Conservation (phyloP, 768 basidiomycete species). For the Suillus placidus region DNA sequence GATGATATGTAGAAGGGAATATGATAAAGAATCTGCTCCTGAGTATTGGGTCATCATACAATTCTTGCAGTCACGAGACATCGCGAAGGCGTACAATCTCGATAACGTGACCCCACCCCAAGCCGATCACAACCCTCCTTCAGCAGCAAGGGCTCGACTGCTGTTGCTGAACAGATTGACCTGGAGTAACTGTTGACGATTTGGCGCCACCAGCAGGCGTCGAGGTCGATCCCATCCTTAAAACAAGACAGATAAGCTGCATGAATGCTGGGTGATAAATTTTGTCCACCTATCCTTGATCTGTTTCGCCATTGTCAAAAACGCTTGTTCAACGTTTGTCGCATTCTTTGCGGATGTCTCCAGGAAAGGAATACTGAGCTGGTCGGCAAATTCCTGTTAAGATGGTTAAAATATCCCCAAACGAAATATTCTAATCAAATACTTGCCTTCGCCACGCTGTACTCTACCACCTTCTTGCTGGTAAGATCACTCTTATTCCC, state of each 20-base stretch:
- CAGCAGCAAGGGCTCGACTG: slow-evolving; percentile 80
- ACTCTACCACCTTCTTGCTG: slow-evolving; percentile 94
- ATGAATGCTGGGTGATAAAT: neutral
- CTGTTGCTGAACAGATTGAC: slow-evolving; percentile 81
- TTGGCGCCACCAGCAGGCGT: slow-evolving; percentile 76
- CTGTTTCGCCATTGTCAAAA: slow-evolving; percentile 98
- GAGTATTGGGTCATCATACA: slow-evolving; percentile 27
- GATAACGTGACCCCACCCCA: slow-evolving; percentile 19
- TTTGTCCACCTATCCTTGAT: slow-evolving; percentile 81
- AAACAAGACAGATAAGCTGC: slow-evolving; percentile 5
- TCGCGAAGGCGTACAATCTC: slow-evolving; percentile 20
- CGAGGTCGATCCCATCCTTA: slow-evolving; percentile 83
- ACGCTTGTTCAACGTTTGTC: slow-evolving; percentile 98
- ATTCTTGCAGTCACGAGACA: slow-evolving; percentile 30
- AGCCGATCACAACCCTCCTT: slow-evolving; percentile 30
- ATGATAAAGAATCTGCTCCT: slow-evolving; percentile 37
- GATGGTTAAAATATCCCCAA: slow-evolving; percentile 13
- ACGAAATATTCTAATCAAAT: neutral
- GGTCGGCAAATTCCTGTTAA: slow-evolving; percentile 88
- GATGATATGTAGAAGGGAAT: slow-evolving; percentile 27
- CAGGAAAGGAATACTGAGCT: slow-evolving; percentile 90
- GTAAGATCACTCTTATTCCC: slow-evolving; percentile 99
- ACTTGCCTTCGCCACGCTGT: slow-evolving; percentile 79
- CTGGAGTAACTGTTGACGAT: slow-evolving; percentile 81
- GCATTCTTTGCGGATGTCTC: slow-evolving; percentile 99